Conservation (phyloP, 805 yeast species). For the Starmerella bombicola region DNA sequence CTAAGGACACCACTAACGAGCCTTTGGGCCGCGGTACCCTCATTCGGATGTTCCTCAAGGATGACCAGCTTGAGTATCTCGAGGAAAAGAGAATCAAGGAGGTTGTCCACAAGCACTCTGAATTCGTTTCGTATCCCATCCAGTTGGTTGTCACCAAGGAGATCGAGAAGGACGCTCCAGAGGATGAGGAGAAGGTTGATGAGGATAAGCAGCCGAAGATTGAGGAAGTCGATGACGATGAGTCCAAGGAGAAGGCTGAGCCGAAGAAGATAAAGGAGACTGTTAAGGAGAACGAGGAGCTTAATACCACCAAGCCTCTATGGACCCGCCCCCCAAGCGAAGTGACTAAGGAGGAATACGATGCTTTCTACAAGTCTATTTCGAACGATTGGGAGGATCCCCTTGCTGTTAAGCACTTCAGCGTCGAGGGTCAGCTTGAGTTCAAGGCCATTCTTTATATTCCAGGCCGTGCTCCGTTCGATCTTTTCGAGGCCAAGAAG, state of each 20-base stretch:
- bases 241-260: constrained; percentile 60
- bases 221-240: constrained; percentile 65
- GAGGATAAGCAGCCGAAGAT: constrained; percentile 60
- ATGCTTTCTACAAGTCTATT: constrained; percentile 97
- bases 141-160: constrained; percentile 97
- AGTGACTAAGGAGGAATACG: constrained; percentile 95
- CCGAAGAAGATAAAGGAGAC: constrained; percentile 82
- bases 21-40: constrained; percentile 88
- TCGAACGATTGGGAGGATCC: constrained; percentile 99
- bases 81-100: constrained; percentile 99
- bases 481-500: constrained; percentile 95
- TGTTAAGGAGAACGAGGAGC: constrained; percentile 93
- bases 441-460: constrained; percentile 94
- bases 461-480: constrained; percentile 99
- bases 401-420: constrained; percentile 97
- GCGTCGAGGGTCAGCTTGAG: constrained; percentile 99
- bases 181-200: constrained; percentile 49
- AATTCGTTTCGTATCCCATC: constrained; percentile 97
- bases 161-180: constrained; percentile 95
- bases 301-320: constrained; percentile 96
- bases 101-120: constrained; percentile 98
- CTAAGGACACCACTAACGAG: constrained; percentile 79
- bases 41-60: constrained; percentile 92
- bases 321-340: constrained; percentile 99
- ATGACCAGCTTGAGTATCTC: constrained; percentile 95